These are phyloP conservation scores for Fragaria ananassa DNA, from an alignment of 306 rosid genomes.

Conservation along the genomic window DNA sequence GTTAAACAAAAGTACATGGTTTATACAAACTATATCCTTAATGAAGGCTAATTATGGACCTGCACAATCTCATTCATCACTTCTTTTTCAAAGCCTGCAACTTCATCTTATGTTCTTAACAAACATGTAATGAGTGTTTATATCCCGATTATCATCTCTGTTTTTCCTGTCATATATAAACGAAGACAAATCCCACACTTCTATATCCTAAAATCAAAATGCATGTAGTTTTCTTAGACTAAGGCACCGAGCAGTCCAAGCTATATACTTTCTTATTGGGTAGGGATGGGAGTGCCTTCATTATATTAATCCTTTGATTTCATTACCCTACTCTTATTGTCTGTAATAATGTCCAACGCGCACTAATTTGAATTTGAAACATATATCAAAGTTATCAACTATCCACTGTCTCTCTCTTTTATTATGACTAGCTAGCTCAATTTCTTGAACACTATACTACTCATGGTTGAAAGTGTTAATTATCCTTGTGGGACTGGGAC, in stretches of 20 bases:
- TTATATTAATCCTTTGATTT: not conserved
- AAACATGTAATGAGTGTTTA: not conserved
- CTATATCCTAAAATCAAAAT: not conserved
- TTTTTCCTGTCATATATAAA: not conserved
- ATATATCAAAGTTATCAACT: not conserved
- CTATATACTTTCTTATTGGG: not conserved
- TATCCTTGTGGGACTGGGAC: conserved; percentile 13
- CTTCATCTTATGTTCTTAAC: not conserved
- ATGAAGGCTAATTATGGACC: conserved; percentile 16
- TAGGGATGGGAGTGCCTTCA: not conserved
- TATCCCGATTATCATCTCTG: not conserved
- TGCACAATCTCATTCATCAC: not conserved
- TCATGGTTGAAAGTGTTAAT: not conserved
- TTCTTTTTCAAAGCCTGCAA: not conserved
- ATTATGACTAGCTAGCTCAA: not conserved
- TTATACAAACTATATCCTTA: not conserved
- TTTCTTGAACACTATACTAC: not conserved
- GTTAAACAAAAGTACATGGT: not conserved
- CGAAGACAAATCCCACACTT: not conserved
- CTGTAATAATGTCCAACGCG: not conserved
- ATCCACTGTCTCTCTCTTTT: conserved; percentile 7
- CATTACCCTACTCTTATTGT: not conserved
- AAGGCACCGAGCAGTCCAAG: not conserved
- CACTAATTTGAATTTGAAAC: conserved; percentile 22
- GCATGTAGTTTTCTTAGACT: conserved; percentile 10